Evolutionary conservation across 805 yeast species (phyloP).

Genomic region (Torulaspora gathmanii): DNA sequence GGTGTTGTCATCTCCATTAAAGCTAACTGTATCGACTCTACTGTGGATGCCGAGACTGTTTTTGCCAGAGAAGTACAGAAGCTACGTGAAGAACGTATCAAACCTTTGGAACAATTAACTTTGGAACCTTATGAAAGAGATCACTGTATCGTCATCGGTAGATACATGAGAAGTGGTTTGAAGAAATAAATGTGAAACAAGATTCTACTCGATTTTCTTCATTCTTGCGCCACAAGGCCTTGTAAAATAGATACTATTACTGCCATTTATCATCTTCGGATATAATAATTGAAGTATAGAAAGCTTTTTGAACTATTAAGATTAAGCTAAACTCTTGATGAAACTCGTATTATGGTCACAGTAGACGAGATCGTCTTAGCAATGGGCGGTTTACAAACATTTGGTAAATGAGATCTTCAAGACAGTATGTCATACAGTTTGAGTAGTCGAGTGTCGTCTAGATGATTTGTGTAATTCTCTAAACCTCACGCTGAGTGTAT

Average conservation of each 20-base stretch:
- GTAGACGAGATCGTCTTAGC: not conserved
- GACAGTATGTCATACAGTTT: not conserved
- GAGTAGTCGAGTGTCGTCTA: not conserved
- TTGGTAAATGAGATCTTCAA: not conserved
- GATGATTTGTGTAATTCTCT: not conserved
- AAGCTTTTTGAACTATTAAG: constrained; percentile 4
- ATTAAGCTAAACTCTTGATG: not conserved
- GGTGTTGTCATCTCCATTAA: constrained; percentile 98
- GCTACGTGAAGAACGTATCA: constrained; percentile 96
- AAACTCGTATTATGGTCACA: not conserved
- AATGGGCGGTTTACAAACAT: not conserved
- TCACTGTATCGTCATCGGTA: constrained; percentile 98
- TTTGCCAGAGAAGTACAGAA: constrained; percentile 99
- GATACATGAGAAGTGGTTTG: constrained; percentile 85
- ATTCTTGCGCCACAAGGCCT: constrained; percentile 13
- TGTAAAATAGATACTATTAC: constrained; percentile 17
- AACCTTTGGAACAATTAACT: constrained; percentile 97
- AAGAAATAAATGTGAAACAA: constrained; percentile 27
- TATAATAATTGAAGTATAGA: constrained; percentile 4
- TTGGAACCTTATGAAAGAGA: constrained; percentile 99
- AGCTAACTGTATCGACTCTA: constrained; percentile 99
- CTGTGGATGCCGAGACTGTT: constrained; percentile 98
- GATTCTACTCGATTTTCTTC: constrained; percentile 2
- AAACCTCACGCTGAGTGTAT: not conserved
- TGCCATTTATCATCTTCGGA: constrained; percentile 5